These are phyloP conservation scores for Esteya vermicola DNA, from an alignment of 2,329 filamentous ascomycete genomes.

Conservation along the genomic window DNA sequence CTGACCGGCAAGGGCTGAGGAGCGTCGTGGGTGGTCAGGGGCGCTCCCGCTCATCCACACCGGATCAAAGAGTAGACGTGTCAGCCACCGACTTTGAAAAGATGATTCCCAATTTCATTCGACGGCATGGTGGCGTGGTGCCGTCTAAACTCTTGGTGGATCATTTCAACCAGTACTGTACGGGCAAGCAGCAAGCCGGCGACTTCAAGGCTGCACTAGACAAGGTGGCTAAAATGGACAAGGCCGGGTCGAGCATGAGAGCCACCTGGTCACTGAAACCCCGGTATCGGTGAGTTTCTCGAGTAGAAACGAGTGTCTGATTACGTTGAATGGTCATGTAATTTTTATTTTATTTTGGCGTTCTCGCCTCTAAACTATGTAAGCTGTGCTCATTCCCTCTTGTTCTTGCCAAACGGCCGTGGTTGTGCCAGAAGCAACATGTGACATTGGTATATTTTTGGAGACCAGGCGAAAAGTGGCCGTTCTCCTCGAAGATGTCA, in stretches of 20 bases:
- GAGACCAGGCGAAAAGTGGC: constrained; percentile 48
- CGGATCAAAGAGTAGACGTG: constrained; percentile 19
- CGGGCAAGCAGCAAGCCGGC: constrained; percentile 49
- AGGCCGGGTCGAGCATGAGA: constrained; percentile 35
- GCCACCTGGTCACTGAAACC: constrained; percentile 38
- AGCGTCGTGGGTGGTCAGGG: constrained; percentile 17
- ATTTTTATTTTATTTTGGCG: not conserved
- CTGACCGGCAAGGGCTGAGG: constrained; percentile 39
- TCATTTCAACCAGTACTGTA: constrained; percentile 74
- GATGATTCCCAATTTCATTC: constrained; percentile 68
- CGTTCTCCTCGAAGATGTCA: constrained; percentile 63
- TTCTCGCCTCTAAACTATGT: not conserved
- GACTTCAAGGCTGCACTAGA: constrained; percentile 76
- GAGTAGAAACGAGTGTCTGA: not conserved
- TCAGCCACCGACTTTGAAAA: constrained; percentile 49
- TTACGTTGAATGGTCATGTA: not conserved
- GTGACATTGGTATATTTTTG: constrained; percentile 33
- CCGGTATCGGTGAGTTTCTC: constrained; percentile 12
- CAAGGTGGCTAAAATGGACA: constrained; percentile 58
- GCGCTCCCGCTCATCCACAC: constrained; percentile 29
- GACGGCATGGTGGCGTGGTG: constrained; percentile 61
- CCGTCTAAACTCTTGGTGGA: constrained; percentile 78
- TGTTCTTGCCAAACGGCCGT: constrained; percentile 11
- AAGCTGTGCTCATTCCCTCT: no score
- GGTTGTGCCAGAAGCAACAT: constrained; percentile 26